These are phyloP conservation scores for Plenodomus lindquistii DNA, from an alignment of 2,329 filamentous ascomycete species.

Conservation along the genomic window DNA sequence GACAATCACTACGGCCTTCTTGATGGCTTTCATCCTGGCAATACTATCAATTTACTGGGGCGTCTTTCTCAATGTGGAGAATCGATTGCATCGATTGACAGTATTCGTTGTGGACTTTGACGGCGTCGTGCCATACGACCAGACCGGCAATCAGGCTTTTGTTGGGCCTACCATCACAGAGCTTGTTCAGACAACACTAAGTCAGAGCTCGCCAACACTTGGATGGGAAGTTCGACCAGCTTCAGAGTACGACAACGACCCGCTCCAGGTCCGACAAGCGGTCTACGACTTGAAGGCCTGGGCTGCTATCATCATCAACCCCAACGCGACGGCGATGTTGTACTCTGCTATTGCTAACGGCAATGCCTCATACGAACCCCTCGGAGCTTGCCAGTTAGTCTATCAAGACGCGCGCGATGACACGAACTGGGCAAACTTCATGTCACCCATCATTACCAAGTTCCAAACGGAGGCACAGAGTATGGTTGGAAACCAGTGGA, in stretches of 20 bases:
- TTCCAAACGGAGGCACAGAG: conserved; percentile 54
- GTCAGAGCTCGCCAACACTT: conserved; percentile 46
- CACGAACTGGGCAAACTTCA: conserved; percentile 57
- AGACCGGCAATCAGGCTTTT: conserved; percentile 49
- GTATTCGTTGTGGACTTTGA: conserved; percentile 69
- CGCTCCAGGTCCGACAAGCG: conserved; percentile 59
- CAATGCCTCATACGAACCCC: conserved; percentile 63
- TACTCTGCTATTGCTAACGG: conserved; percentile 58
- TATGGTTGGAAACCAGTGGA: conserved; percentile 55
- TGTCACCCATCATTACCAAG: conserved; percentile 55
- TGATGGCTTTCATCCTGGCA: conserved; percentile 60
- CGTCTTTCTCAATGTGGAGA: conserved; percentile 56
- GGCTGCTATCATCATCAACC: conserved; percentile 65
- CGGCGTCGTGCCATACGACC: conserved; percentile 57
- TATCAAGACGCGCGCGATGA: conserved; percentile 62
- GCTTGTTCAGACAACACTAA: conserved; percentile 50
- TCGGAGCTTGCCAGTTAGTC: conserved; percentile 61
- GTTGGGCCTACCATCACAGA: conserved; percentile 60
- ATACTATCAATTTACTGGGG: conserved; percentile 67
- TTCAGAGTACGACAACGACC: conserved; percentile 59
- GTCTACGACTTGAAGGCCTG: conserved; percentile 64
- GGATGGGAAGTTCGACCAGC: conserved; percentile 57
- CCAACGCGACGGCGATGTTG: conserved; percentile 64
- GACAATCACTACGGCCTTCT: conserved; percentile 51
- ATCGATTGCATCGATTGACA: conserved; percentile 48